phyloP scores from a whole-genome alignment of 129 eudicot species.

The Flaveria linearis region DNA sequence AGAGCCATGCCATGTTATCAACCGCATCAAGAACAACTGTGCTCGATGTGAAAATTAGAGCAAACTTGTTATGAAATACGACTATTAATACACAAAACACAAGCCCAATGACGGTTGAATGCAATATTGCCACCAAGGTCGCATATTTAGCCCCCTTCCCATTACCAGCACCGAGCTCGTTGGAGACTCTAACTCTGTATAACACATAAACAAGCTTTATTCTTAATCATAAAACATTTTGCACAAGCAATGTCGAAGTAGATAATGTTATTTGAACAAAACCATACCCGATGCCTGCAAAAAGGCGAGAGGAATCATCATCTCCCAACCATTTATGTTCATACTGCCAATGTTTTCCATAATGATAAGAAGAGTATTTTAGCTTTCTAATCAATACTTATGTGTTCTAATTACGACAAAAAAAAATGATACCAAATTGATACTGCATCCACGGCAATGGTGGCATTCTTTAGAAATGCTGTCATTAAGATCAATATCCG shows the following conservation, averaged over 20 bases:
- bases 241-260: not conserved
- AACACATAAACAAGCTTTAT: not conserved
- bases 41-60: slow-evolving; percentile 64
- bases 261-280: not conserved
- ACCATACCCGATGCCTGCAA: slow-evolving; percentile 73
- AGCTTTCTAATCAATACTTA: not conserved
- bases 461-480: slow-evolving; percentile 53
- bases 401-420: not conserved
- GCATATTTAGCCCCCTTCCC: slow-evolving; percentile 81
- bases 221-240: not conserved
- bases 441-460: slow-evolving; percentile 76
- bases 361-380: not conserved
- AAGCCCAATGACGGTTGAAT: slow-evolving; percentile 59
- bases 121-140: slow-evolving; percentile 51
- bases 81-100: slow-evolving; percentile 48
- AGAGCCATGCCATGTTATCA: slow-evolving; percentile 53
- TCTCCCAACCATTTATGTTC: slow-evolving; percentile 82
- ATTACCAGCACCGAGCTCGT: slow-evolving; percentile 82
- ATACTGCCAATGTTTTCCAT: slow-evolving; percentile 47
- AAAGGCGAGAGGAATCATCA: slow-evolving; percentile 88
- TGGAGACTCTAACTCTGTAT: slow-evolving; percentile 79
- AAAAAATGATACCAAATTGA: slow-evolving; percentile 59
- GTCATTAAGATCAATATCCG: slow-evolving; percentile 78
- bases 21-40: slow-evolving; percentile 55
- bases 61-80: slow-evolving; percentile 46